These are phyloP conservation scores for Geranium rotundifolium DNA, from an alignment of 345 rosid genomes.

Conservation along the genomic window DNA sequence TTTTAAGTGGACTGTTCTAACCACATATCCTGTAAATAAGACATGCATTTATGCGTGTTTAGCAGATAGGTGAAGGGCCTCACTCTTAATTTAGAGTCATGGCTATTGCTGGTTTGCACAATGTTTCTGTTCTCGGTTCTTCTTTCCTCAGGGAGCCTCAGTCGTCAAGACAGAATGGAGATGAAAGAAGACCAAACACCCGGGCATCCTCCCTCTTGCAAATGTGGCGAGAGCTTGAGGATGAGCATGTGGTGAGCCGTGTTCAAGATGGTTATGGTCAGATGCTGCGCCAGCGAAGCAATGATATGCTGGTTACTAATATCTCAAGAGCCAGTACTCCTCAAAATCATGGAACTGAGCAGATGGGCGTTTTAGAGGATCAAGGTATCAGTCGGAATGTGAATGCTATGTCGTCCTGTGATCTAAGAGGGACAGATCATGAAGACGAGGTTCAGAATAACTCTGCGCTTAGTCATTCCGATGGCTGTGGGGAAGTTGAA, in stretches of 20 bases:
- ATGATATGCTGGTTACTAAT: slow-evolving; percentile 25
- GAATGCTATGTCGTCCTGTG: slow-evolving; percentile 43
- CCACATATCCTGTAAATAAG: slow-evolving; percentile 25
- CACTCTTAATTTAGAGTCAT: slow-evolving; percentile 22
- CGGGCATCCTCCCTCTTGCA: slow-evolving; percentile 66
- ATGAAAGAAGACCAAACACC: slow-evolving; percentile 49
- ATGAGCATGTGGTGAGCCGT: slow-evolving; percentile 66
- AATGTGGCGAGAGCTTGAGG: slow-evolving; percentile 89
- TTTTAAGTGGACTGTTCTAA: slow-evolving; percentile 50
- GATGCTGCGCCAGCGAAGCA: slow-evolving; percentile 34
- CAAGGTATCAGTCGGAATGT: slow-evolving; percentile 39
- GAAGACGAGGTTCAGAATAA: slow-evolving; percentile 34
- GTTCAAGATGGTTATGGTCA: slow-evolving; percentile 42
- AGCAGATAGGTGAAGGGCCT: slow-evolving; percentile 29
- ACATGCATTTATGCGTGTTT: slow-evolving; percentile 36
- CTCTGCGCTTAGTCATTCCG: slow-evolving; percentile 28
- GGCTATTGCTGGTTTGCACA: slow-evolving; percentile 85
- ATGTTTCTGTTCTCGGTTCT: slow-evolving; percentile 60
- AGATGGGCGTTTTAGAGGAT: slow-evolving; percentile 28
- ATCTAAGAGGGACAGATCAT: slow-evolving; percentile 34
- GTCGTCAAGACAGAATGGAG: slow-evolving; percentile 35
- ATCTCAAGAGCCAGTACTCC: slow-evolving; percentile 25
- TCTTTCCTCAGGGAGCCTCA: slow-evolving; percentile 60
- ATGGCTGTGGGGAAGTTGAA: slow-evolving; percentile 62
- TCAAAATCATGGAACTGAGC: slow-evolving; percentile 29